phyloP scores from a whole-genome alignment of 2,329 filamentous ascomycete species.

The Neonectria faginata region DNA sequence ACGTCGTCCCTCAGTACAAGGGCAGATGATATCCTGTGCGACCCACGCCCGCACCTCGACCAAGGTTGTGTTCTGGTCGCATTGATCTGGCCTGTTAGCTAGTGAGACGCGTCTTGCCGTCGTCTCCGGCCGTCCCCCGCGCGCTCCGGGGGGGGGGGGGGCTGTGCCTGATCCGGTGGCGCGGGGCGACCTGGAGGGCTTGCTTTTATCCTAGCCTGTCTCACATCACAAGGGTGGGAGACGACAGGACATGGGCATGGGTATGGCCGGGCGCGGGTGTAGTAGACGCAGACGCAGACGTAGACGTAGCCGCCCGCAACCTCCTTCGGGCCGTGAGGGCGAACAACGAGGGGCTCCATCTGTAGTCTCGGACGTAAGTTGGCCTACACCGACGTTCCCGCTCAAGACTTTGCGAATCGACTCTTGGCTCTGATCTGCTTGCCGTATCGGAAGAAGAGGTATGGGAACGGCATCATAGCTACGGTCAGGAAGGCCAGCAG shows the following conservation, averaged over 20 bases:
- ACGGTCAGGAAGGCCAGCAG: slow-evolving; percentile 71
- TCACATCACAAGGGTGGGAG: not conserved
- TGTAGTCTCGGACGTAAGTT: slow-evolving; percentile 16
- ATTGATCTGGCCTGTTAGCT: slow-evolving; percentile 18
- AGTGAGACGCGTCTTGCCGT: slow-evolving; percentile 9
- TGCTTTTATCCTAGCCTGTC: not conserved
- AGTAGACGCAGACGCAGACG: not conserved
- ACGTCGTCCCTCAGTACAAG: not conserved
- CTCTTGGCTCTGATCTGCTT: slow-evolving; percentile 68
- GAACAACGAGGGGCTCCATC: slow-evolving; percentile 13
- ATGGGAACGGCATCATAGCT: slow-evolving; percentile 73
- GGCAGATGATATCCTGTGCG: not conserved
- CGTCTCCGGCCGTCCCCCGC: slow-evolving; percentile 2
- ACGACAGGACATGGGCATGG: not conserved
- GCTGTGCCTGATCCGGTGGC: slow-evolving; percentile 30
- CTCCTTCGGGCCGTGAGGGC: slow-evolving; percentile 12
- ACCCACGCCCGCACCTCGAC: not conserved
- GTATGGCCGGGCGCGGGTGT: not conserved
- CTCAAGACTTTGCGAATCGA: slow-evolving; percentile 59
- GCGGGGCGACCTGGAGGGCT: slow-evolving; percentile 14
- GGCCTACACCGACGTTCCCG: not conserved
- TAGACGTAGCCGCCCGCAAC: not conserved
- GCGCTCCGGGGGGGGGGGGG: slow-evolving; percentile 17
- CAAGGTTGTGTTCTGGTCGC: slow-evolving; percentile 7
- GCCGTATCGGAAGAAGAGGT: slow-evolving; percentile 71